phyloP scores from a whole-genome alignment of 2,329 filamentous ascomycete genomes.

The Diplodia seriata region DNA sequence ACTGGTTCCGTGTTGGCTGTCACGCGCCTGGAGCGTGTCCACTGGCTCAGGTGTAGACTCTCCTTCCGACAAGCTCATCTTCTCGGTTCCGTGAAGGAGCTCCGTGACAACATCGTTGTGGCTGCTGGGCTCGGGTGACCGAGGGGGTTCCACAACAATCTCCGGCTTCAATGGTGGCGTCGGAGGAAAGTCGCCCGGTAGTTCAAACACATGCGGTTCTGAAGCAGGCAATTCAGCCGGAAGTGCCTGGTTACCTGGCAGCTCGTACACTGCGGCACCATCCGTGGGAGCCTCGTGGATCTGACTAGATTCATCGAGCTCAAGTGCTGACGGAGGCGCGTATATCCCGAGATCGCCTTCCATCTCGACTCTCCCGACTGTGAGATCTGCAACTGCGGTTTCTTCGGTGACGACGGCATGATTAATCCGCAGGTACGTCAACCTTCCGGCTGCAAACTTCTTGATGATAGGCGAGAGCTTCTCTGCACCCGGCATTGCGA shows the following conservation, averaged over 20 bases:
- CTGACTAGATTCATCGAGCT: slow-evolving; percentile 38
- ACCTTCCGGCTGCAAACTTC: slow-evolving; percentile 53
- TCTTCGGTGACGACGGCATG: slow-evolving; percentile 62
- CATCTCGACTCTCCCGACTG: slow-evolving; percentile 37
- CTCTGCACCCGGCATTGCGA: slow-evolving; percentile 57
- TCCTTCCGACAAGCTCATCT: neutral
- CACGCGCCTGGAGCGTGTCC: neutral
- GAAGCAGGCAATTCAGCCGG: slow-evolving; percentile 12
- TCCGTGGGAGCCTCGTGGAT: slow-evolving; percentile 46
- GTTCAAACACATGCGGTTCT: slow-evolving; percentile 8
- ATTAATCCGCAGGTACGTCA: slow-evolving; percentile 63
- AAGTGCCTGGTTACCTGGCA: slow-evolving; percentile 45
- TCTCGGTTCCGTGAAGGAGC: neutral
- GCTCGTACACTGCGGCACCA: slow-evolving; percentile 46
- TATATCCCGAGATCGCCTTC: slow-evolving; percentile 38
- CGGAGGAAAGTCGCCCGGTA: slow-evolving; percentile 20
- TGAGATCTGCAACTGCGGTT: slow-evolving; percentile 36
- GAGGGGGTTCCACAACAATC: slow-evolving; percentile 36
- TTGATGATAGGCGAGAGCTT: slow-evolving; percentile 61
- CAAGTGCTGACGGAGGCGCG: slow-evolving; percentile 38
- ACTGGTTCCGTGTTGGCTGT: neutral
- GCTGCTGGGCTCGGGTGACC: slow-evolving; percentile 40
- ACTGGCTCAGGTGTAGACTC: neutral
- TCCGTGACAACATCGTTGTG: neutral
- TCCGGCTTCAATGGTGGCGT: slow-evolving; percentile 37